These are phyloP conservation scores for Setaria italica DNA, from an alignment of 202 grass and related monocot genomes.

Conservation along the genomic window DNA sequence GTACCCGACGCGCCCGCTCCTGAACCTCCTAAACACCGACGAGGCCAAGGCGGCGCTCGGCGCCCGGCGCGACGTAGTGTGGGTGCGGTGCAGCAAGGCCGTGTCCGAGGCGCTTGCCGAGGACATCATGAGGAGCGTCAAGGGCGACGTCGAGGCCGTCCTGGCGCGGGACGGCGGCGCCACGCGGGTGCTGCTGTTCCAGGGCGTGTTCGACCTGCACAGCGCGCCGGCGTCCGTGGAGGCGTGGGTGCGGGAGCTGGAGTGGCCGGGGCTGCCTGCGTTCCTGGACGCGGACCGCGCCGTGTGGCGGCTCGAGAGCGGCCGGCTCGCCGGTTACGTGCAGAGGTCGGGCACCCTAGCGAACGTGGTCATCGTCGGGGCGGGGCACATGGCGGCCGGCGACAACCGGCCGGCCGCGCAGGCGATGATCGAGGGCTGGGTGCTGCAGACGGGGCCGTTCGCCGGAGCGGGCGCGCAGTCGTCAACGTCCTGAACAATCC, in stretches of 20 bases:
- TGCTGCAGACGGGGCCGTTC: conserved; percentile 57
- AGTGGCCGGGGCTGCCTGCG: conserved; percentile 27
- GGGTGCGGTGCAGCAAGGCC: conserved; percentile 44
- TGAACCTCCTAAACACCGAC: conserved; percentile 39
- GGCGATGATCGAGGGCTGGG: conserved; percentile 82
- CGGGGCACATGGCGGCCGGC: conserved; percentile 66
- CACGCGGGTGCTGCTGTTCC: conserved; percentile 59
- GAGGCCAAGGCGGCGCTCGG: conserved; percentile 61
- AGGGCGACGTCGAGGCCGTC: conserved; percentile 61
- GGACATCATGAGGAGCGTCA: conserved; percentile 71
- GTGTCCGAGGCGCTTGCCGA: conserved; percentile 38
- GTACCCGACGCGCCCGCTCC: conserved; percentile 31
- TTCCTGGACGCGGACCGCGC: conserved; percentile 47
- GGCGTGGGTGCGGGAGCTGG: conserved; percentile 51
- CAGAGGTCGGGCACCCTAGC: conserved; percentile 43
- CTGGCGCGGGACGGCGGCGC: conserved; percentile 23
- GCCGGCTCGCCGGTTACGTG: conserved; percentile 43
- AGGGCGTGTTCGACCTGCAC: conserved; percentile 51
- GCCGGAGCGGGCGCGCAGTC: neutral
- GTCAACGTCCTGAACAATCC: neutral
- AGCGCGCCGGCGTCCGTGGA: conserved; percentile 45
- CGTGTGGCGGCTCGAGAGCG: conserved; percentile 38
- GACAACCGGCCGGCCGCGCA: conserved; percentile 55
- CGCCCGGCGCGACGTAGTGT: conserved; percentile 2
- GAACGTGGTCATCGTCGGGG: conserved; percentile 60